Evolutionary conservation across 164 flowering plant species (phyloP), one percentile per base, ranked within the genome.

Genomic region (Annona squamosa): DNA sequence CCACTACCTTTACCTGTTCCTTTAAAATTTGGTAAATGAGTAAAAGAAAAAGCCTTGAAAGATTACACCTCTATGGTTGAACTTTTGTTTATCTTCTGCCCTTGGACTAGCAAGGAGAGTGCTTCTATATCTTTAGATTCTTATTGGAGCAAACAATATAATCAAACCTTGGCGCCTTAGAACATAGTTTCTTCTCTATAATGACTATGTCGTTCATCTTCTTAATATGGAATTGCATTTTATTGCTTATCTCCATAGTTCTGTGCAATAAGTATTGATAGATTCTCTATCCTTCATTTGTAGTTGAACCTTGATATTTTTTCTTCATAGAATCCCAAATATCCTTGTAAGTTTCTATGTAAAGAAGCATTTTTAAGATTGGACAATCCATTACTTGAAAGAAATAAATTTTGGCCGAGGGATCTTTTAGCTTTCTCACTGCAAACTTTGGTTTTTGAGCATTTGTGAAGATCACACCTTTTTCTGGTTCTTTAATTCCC

Each of bases 131-230:
- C 69, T 66, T 66, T 66, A 7, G 69, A 66, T 68, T 68, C 56
- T 68, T 68, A 4, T 16, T 68, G 1, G 52, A 46, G 10, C 70
- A 46, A 26, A 46, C 70, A 10, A 47, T 26, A 68, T 46, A 68
- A 68, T 72, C 59, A 65, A 43, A 72, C 37, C 46, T 72, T 56
- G 63, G 64, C 16, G 73, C 12, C 64, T 72, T 42, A 9, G 75
- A 75, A 1, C 48, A 52, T 4, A 72, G 5, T 46, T 71, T 74
- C 73, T 78, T 78, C 72, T 72, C 69, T 18, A 78, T 70, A 68
- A 74, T 72, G 26, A 73, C 10, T 5, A 65, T 65, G 68, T 75
- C 77, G 5, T 78, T 63, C 73, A 75, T 75, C 67, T 74, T 78
- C 64, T 75, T 77, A 75, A 73, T 71, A 72, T 68, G 72, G 7